These are phyloP conservation scores for Xanthoceras sorbifolium DNA, from an alignment of 345 rosid species.

Conservation along the genomic window DNA sequence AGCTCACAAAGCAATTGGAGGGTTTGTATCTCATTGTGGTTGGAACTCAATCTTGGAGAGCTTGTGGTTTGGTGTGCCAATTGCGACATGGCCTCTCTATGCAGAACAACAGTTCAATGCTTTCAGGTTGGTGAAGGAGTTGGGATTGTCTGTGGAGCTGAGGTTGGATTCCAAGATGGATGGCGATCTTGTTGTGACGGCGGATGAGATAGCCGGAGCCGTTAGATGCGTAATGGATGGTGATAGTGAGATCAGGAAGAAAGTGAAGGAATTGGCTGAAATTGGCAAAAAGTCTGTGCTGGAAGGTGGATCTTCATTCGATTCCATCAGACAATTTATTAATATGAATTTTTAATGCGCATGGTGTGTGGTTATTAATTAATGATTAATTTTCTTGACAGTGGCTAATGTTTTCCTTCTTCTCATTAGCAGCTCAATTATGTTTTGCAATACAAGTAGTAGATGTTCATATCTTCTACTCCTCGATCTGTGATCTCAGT, in stretches of 20 bases:
- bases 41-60: conserved; percentile 56
- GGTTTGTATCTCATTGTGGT: conserved; percentile 55
- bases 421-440: no score
- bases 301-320: conserved; percentile 46
- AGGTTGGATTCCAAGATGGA: conserved; percentile 29
- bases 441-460: no score
- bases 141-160: conserved; percentile 37
- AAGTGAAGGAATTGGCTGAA: not conserved
- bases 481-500: no score
- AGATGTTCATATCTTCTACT: no score
- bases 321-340: conserved; percentile 26
- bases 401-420: no score
- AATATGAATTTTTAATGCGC: conserved; percentile 16
- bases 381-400: no score
- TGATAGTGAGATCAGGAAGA: not conserved
- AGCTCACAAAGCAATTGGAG: conserved; percentile 35
- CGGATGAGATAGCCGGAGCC: conserved; percentile 43
- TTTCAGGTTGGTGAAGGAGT: conserved; percentile 43
- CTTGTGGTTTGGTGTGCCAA: conserved; percentile 49
- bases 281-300: not conserved
- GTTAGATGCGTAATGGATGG: not conserved
- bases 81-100: conserved; percentile 48
- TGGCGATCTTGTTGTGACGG: conserved; percentile 25
- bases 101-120: conserved; percentile 57
- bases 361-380: no score